Evolutionary conservation across 2,329 filamentous ascomycete genomes (phyloP), one percentile per base, ranked within the genome.

Genomic region (Cladosporium phlei): DNA sequence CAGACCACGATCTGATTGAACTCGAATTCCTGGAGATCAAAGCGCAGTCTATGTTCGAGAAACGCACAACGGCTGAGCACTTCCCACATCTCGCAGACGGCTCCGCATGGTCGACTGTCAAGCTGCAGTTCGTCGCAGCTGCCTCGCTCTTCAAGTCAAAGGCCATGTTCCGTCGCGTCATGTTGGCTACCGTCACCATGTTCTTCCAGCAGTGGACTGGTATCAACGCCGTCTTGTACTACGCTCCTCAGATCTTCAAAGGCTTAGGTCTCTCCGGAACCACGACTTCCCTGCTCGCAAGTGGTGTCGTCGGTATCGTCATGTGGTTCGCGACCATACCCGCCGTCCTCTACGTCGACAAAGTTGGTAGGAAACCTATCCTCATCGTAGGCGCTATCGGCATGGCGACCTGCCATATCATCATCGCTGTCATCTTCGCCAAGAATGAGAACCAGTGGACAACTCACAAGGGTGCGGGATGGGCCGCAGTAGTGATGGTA

Each of bases 21-120:
- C 72, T 88, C 1, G 87, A 91, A 58, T 88, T 85, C 59, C 76
- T 88, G n/a, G 86, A 91, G 62, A 90, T 91, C 67, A 86, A 87
- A 63, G 85, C 86, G 0, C 83, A 88, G 62, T 83, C 80, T 0
- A 64, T 86, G 14, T 93, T 91, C 55, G 86, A 91, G 66, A 86
- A 89, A 67, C 77, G 80, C 25, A 80, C 79, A 1, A 73, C 83
- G 8, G 76, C 78, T 0, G 81, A 85, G 52, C 73, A 82, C 19
- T 88, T 86, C 63, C 86, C 85, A 0, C 71, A 83, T 25, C 69
- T 86, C 11, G 69, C 73, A 2, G 74, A 82, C 49, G 72, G 74
- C 40, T 85, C 79, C 0, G 66, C 71, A 1, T 77, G 74, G 77
- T 83, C 85, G 61, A 75, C 67, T n/a, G 50, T 63, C 59, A 85